Percentiles rank a stretch among this genome's conserved stretches.
These are phyloP conservation scores for Sclerotinia borealis DNA, from an alignment of 2,329 filamentous ascomycete species.

Conservation along the genomic window DNA sequence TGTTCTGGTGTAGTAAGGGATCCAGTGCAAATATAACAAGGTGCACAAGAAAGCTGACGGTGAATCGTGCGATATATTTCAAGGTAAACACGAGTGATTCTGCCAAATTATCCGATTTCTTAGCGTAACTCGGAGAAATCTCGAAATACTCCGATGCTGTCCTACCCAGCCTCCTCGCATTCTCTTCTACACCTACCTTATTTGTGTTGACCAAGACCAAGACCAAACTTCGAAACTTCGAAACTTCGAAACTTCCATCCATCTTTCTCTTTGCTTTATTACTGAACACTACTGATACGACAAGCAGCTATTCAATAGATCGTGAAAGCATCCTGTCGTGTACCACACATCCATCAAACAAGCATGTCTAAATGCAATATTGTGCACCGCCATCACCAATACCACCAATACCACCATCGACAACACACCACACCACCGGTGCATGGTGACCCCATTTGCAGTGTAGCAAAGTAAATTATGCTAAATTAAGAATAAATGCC, in stretches of 20 bases:
- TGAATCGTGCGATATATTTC: not conserved
- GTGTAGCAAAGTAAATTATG: not conserved
- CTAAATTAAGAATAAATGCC: not conserved
- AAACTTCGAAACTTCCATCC: too few relatives aligned
- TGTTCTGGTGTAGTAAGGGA: not conserved
- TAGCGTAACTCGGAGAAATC: not conserved
- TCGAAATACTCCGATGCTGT: not conserved
- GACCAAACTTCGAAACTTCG: too few relatives aligned
- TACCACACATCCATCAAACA: not conserved
- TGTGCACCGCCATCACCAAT: not conserved
- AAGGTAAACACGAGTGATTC: not conserved
- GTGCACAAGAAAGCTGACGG: not conserved
- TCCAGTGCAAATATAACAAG: not conserved
- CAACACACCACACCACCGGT: not conserved
- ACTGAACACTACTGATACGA: not conserved
- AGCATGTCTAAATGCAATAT: not conserved
- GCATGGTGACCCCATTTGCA: not conserved
- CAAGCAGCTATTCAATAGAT: conserved; percentile 9
- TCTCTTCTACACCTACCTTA: not conserved
- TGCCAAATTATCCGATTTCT: not conserved
- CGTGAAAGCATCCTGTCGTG: conserved; percentile 3
- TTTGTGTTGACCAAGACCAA: too few relatives aligned
- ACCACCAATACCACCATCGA: too few relatives aligned
- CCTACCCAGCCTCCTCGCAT: not conserved
- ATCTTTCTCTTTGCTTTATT: not conserved